Base-by-base conservation (phyloP, 805 yeast species). In the Saccharomycopsis sp. region DNA sequence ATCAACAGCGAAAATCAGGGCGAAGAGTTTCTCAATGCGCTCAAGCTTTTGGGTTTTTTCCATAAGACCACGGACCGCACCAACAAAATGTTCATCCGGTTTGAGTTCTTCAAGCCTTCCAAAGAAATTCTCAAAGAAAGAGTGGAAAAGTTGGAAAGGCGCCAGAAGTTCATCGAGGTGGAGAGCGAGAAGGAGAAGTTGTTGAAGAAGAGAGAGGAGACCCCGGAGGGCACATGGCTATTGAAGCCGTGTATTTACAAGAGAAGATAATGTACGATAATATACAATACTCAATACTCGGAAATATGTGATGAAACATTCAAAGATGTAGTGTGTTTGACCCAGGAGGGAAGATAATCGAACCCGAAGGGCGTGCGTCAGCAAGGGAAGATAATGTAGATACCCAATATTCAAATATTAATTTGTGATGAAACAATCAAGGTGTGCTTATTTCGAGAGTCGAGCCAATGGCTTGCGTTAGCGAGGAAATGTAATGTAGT, bases 211-310 rank as follows among this genome's bases (percentile, higher is more conserved):
- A 78, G 92, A 65, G 65, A 68, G 9, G 71, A 74, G 58, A 67
- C 65, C 1, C 84, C 92, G 0, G 96, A 89, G 66, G 96, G 96
- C 8, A 80, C 85, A 65, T 89, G 96, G 96, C 73, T 92, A 59
- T 76, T 94, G 63, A 94, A 92, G 70, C 99, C 99, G 2, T 94
- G 99, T 73, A 89, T 94, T 60, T 94, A 94, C 72, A 94, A 94
- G 70, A 81, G 96, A 73, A 80, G 97, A 64, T 89, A 68, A 67
- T 44, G 40, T n/a, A n/a, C n/a, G n/a, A n/a, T n/a, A n/a, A n/a
- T n/a, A n/a, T n/a, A n/a, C n/a, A n/a, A n/a, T n/a, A n/a, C n/a
- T n/a, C n/a, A n/a, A n/a, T n/a, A n/a, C n/a, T n/a, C n/a, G n/a
- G n/a, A n/a, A n/a, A n/a, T n/a, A n/a, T n/a, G n/a, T n/a, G n/a